Base-by-base conservation (phyloP, 768 basidiomycete species). In the Macrolepiota dolichaula region DNA sequence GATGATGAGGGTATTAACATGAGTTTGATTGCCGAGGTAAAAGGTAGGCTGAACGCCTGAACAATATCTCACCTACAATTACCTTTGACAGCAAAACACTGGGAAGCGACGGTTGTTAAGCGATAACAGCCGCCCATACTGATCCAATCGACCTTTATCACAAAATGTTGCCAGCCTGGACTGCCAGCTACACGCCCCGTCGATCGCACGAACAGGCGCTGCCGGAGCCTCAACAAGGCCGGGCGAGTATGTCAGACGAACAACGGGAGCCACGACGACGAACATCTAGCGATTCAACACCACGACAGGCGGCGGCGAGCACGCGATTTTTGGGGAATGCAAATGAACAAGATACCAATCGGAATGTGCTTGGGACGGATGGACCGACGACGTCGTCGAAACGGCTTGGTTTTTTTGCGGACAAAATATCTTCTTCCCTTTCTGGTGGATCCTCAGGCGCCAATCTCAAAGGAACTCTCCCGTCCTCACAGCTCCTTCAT, bases 201-300 rank as follows among this genome's bases (percentile, higher is more conserved):
- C 64, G 75, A 55, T 79, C 76, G 63, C 78, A 78, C 63, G 77
- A 79, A 55, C 76, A 79, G 51, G 71, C 66, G 49, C 68, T 68
- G 42, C 65, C 65, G 42, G 73, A 73, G 19, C 38, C 63, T 22
- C 72, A 71, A 54, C 60, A 67, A 13, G 74, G 72, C 63, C 69
- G 75, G 62, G 68, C 74, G 40, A 70, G 73, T 40, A 74, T 74
- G 49, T 71, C 74, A 11, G 74, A 74, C 63, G 72, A 73, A 62
- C 69, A 67, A 15, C 58, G 66, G 51, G 76, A 77, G 68, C 68
- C 70, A 2, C 71, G 71, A 46, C 65, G 76, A 52, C 75, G 78
- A 19, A 81, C 80, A 46, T 84, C 80, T 3, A 77, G 71, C 66
- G 83, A 84, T 67, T 78, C 79, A 25, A 80, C 81, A 1, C 81